A percentile compares a stretch with the other conserved stretches of the same genome.
Evolutionary conservation across 805 yeast species (phyloP).

Genomic region (Cyberlindnera misumaiensis): DNA sequence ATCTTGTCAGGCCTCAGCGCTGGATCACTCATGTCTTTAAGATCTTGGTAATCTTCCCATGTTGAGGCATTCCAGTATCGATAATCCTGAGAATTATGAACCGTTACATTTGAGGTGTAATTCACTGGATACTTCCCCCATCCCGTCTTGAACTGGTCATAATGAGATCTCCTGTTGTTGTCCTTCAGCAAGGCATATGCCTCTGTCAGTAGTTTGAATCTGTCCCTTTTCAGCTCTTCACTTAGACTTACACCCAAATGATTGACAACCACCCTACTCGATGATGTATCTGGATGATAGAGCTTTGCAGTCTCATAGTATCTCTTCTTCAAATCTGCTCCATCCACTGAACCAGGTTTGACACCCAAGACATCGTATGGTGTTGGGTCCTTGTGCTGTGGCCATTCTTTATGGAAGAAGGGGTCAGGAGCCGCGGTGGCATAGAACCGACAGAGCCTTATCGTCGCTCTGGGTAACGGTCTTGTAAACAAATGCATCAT

Average conservation of each 20-base stretch:
- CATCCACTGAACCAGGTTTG: conserved; percentile 28
- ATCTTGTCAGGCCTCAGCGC: conserved; percentile 31
- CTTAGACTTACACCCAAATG: conserved; percentile 28
- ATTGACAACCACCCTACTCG: conserved; percentile 20
- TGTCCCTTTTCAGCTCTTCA: conserved; percentile 25
- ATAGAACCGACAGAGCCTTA: not conserved
- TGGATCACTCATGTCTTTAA: conserved; percentile 24
- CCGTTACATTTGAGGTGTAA: not conserved
- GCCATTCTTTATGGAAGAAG: conserved; percentile 41
- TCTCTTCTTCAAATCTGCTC: conserved; percentile 35
- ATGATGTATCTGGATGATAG: conserved; percentile 72
- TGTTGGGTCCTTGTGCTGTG: conserved; percentile 45
- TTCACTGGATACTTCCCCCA: conserved; percentile 26
- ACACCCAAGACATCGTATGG: conserved; percentile 67
- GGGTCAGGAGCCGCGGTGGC: conserved; percentile 2
- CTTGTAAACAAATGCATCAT: no score
- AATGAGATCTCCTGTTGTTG: conserved; percentile 34
- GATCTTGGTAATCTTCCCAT: conserved; percentile 53
- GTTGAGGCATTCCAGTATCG: conserved; percentile 55
- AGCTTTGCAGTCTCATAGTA: conserved; percentile 60
- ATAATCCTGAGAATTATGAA: conserved; percentile 17
- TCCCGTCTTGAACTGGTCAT: conserved; percentile 40
- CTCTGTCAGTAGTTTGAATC: conserved; percentile 45
- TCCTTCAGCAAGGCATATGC: conserved; percentile 55
- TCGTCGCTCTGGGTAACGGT: no score